A percentile compares a stretch with the other conserved stretches of the same genome.
Evolutionary conservation across 139 green algal genomes (phyloP).

Genomic region (Gonium pectorale): DNA sequence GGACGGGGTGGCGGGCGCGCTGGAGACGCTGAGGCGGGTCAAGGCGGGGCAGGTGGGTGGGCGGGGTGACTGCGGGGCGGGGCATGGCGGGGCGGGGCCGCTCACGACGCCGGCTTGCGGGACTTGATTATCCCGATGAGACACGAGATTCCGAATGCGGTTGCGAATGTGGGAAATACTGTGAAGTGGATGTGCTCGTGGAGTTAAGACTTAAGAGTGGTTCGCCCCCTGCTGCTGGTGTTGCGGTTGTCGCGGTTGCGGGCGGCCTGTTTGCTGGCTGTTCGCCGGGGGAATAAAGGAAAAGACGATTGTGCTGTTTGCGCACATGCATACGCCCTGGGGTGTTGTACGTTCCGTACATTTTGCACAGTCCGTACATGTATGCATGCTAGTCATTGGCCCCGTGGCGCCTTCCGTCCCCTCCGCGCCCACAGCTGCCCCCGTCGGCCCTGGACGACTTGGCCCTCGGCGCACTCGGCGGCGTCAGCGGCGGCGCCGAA

Average conservation of each 20-base stretch:
- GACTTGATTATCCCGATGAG: not conserved
- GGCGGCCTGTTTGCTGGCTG: not conserved
- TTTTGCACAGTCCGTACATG: no score
- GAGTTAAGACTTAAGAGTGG: no score
- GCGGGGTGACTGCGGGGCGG: not conserved
- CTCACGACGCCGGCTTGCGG: not conserved
- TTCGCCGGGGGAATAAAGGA: not conserved
- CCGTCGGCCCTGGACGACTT: not conserved
- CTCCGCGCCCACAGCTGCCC: constrained; percentile 1
- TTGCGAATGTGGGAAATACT: not conserved
- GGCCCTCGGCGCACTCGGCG: not conserved
- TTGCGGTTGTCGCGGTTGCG: no score
- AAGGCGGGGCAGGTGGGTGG: constrained; percentile 20
- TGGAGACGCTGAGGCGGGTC: constrained; percentile 1
- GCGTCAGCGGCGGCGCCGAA: not conserved
- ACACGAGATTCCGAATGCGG: not conserved
- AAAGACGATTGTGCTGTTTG: not conserved
- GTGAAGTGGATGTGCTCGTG: not conserved
- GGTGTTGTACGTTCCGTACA: no score
- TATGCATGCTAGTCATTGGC: not conserved
- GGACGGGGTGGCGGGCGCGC: constrained; percentile 1
- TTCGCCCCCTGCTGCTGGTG: no score
- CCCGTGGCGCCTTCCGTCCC: not conserved
- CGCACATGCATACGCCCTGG: no score
- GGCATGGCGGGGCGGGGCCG: no score